Base-by-base conservation (phyloP, 2,329 filamentous ascomycete species). In the Periglandula ipomoeae region DNA sequence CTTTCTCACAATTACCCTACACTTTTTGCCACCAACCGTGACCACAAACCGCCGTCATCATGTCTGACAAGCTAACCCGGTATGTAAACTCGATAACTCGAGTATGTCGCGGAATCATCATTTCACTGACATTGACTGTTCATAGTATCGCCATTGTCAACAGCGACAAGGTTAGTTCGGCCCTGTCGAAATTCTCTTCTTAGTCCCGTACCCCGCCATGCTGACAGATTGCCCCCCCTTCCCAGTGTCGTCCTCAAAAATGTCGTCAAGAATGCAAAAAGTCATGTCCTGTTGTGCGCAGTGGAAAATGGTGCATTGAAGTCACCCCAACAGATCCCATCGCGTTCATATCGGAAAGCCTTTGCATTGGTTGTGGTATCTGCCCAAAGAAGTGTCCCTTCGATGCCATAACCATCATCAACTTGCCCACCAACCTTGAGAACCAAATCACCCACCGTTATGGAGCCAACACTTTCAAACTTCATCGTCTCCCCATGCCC, bases 311-410 rank as follows among this genome's bases (percentile, higher is more conserved):
- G 58, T 95, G 90, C 72, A 96, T 97, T 67, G 91, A 98, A 76
- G 94, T 98, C 62, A 76, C 79, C 47, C 75, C 87, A 54, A 81
- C n/a, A n/a, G 87, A 50, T 94, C 91, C 57, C 91, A 91, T 64
- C 60, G 93, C 93, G 67, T 98, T 96, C 78, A 95, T 98, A 63
- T 97, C 91, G 57, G 93, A 98, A 70, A 82, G 82, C 55, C 82
- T 96, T 54, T 96, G 91, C 68, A 96, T 97, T 62, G 93, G 93
- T 70, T 98, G 94, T 66, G 94, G 93, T 84, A 98, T 98, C 74
- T 98, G 94, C 70, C 89, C 91, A 40, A 98, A 98, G 77, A 97
- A 97, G 71, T 98, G 93, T 70, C 93, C 93, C 15, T 98, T 98
- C 71, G 86, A 90, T 65, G 93, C 93, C 61, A 98, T 98, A 72